Percentiles rank a stretch among this genome's conserved stretches.
phyloP scores from a whole-genome alignment of 768 basidiomycete genomes.

The Boletus barrowsii region DNA sequence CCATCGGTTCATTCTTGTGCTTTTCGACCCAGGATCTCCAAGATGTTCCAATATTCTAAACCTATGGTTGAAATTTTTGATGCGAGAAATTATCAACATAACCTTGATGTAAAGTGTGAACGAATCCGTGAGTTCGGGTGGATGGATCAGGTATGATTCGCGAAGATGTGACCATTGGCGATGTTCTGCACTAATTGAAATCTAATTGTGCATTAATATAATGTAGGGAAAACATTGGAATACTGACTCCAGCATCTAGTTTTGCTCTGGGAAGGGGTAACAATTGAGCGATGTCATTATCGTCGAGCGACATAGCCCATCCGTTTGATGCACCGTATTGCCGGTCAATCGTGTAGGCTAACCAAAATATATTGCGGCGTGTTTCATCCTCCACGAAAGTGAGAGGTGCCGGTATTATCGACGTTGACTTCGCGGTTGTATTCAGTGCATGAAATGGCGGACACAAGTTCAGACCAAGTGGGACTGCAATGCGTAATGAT shows the following conservation, averaged over 20 bases:
- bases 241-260: constrained; percentile 58
- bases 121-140: constrained; percentile 61
- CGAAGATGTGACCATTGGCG: constrained; percentile 67
- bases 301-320: constrained; percentile 70
- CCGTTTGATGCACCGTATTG: constrained; percentile 65
- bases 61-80: constrained; percentile 66
- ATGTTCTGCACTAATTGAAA: constrained; percentile 45
- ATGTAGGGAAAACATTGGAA: neutral
- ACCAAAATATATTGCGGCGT: constrained; percentile 71
- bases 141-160: constrained; percentile 60
- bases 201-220: constrained; percentile 29
- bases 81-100: constrained; percentile 55
- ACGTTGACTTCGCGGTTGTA: constrained; percentile 52
- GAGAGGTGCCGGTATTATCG: constrained; percentile 57
- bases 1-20: constrained; percentile 21
- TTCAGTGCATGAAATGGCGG: constrained; percentile 65
- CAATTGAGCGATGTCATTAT: constrained; percentile 69
- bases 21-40: constrained; percentile 44
- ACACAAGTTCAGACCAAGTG: constrained; percentile 68
- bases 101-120: constrained; percentile 72
- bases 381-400: constrained; percentile 68
- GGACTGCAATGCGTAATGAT: constrained; percentile 55
- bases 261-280: constrained; percentile 60
- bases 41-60: constrained; percentile 59
- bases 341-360: constrained; percentile 67